These are phyloP conservation scores for Yamadazyma ubonensis DNA, from an alignment of 805 yeast genomes.

Conservation along the genomic window DNA sequence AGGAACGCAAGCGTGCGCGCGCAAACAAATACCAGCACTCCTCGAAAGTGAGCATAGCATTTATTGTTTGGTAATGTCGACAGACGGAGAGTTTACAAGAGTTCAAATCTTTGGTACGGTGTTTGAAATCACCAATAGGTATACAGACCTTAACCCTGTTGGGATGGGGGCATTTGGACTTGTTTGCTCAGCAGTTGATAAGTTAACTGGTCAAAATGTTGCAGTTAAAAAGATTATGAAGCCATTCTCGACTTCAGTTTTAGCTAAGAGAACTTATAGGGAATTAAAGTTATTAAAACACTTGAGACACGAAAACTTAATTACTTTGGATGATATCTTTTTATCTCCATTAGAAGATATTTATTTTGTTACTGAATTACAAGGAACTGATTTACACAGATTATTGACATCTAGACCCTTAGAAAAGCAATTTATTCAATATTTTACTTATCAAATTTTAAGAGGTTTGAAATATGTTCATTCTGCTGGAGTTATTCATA, in stretches of 20 bases:
- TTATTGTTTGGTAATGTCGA: slow-evolving; percentile 27
- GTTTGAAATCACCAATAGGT: slow-evolving; percentile 86
- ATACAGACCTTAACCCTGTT: slow-evolving; percentile 91
- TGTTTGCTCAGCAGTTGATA: slow-evolving; percentile 94
- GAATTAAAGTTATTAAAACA: slow-evolving; percentile 92
- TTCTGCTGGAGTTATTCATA: slow-evolving; percentile 88
- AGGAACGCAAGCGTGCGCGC: too few species aligned
- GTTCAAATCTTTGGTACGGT: slow-evolving; percentile 95
- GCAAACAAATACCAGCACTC: neutral
- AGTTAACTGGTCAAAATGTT: slow-evolving; percentile 84
- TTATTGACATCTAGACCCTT: slow-evolving; percentile 88
- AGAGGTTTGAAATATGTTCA: slow-evolving; percentile 89
- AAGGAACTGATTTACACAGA: slow-evolving; percentile 95
- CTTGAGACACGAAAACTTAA: slow-evolving; percentile 89
- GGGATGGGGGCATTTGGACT: slow-evolving; percentile 99
- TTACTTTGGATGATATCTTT: slow-evolving; percentile 89
- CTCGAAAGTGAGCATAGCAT: slow-evolving; percentile 1
- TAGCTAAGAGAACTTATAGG: slow-evolving; percentile 95
- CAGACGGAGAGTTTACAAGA: slow-evolving; percentile 54
- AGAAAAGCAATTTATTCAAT: slow-evolving; percentile 94
- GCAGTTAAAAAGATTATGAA: slow-evolving; percentile 98
- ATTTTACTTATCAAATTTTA: slow-evolving; percentile 90
- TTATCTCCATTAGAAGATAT: slow-evolving; percentile 94
- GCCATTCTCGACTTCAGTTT: slow-evolving; percentile 90
- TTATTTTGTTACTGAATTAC: slow-evolving; percentile 92